Evolutionary conservation across 768 basidiomycete species (phyloP).

Genomic region (Lentinula detonsa): DNA sequence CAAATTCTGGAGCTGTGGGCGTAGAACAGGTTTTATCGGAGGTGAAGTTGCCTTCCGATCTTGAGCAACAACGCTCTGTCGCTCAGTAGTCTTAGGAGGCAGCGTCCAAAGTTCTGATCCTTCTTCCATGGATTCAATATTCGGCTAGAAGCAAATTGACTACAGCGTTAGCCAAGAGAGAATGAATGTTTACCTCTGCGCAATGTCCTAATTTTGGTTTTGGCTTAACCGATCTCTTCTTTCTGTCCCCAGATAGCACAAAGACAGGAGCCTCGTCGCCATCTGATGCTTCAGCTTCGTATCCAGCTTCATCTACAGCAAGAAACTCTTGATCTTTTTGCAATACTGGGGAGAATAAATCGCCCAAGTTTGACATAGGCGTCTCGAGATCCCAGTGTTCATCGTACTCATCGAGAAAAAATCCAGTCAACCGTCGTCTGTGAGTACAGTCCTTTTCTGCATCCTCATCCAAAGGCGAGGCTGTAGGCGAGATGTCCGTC

Average conservation of each 20-base stretch:
- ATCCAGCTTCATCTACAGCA: not conserved
- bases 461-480: not conserved
- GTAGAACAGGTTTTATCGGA: not conserved
- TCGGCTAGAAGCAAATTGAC: not conserved
- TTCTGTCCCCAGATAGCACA: not conserved
- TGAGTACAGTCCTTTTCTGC: not conserved
- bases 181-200: not conserved
- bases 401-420: not conserved
- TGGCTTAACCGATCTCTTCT: not conserved
- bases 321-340: not conserved
- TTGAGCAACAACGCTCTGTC: too few species aligned
- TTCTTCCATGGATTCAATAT: not conserved
- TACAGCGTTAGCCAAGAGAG: not conserved
- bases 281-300: conserved; percentile 1
- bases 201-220: not conserved
- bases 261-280: not conserved
- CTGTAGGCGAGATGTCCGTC: not conserved
- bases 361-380: not conserved
- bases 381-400: not conserved
- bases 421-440: too few species aligned
- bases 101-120: not conserved
- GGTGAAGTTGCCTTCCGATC: too few species aligned
- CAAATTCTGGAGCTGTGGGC: not conserved
- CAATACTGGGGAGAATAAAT: not conserved
- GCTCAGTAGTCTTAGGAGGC: not conserved